These are phyloP conservation scores for Taphrina betulina DNA, from an alignment of 1,139 yeast genomes.

Conservation along the genomic window DNA sequence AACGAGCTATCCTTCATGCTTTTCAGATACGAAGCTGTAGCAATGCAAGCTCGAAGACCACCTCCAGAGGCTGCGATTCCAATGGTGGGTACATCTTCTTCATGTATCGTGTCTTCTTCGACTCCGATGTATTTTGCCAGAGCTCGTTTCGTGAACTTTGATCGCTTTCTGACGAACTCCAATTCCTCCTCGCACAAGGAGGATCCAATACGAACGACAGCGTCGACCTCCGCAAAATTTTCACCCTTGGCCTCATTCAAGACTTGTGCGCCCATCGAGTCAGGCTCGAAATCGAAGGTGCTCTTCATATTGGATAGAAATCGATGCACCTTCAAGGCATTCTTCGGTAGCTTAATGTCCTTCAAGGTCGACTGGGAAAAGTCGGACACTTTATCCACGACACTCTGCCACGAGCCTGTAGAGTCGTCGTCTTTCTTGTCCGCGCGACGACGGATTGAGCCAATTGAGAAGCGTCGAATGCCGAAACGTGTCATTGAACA, in stretches of 20 bases:
- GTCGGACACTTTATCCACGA: not conserved
- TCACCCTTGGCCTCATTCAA: constrained; percentile 35
- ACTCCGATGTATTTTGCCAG: constrained; percentile 38
- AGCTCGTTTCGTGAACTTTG: constrained; percentile 31
- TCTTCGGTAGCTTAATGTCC: not conserved
- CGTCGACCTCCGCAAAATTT: constrained; percentile 32
- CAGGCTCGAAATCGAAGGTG: constrained; percentile 17
- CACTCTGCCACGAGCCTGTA: not conserved
- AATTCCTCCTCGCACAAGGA: constrained; percentile 36
- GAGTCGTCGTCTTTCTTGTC: too few relatives aligned
- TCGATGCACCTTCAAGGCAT: constrained; percentile 3
- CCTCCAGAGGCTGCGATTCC: constrained; percentile 41
- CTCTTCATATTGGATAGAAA: not conserved
- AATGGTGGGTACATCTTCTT: constrained; percentile 39
- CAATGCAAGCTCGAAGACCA: constrained; percentile 39
- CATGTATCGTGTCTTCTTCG: constrained; percentile 35
- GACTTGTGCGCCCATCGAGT: constrained; percentile 36
- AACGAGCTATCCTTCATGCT: constrained; percentile 37
- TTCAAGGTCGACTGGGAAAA: not conserved
- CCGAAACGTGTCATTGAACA: too few relatives aligned
- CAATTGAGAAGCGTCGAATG: too few relatives aligned
- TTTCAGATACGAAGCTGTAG: constrained; percentile 37
- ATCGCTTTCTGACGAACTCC: constrained; percentile 35
- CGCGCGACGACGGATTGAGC: too few relatives aligned
- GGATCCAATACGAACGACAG: constrained; percentile 38